A percentile compares a stretch with the other conserved stretches of the same genome.
Evolutionary conservation across 1,139 yeast genomes (phyloP).

Genomic region (Diutina siamensis): DNA sequence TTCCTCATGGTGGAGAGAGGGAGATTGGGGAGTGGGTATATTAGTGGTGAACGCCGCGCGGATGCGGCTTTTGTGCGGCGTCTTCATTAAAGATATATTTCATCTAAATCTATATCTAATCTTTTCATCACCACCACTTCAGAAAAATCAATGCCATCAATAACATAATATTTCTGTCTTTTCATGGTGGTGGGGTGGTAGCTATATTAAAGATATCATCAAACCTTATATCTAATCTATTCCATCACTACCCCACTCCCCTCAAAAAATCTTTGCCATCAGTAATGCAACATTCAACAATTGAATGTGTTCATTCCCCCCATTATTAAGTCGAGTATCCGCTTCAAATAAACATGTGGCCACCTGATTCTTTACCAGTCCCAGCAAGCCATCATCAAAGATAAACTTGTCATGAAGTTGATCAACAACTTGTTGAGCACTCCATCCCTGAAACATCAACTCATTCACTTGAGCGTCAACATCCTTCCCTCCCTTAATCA

Average conservation of each 20-base stretch:
- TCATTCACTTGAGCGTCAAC: slow-evolving; percentile 41
- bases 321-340: slow-evolving; percentile 67
- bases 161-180: too few species aligned
- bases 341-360: slow-evolving; percentile 59
- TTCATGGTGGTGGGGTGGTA: too few species aligned
- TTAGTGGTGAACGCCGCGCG: too few species aligned
- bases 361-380: slow-evolving; percentile 51
- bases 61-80: too few species aligned
- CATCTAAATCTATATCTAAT: too few species aligned
- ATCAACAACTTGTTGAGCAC: slow-evolving; percentile 66
- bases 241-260: not conserved
- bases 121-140: too few species aligned
- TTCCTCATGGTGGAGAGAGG: not conserved
- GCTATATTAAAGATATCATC: too few species aligned
- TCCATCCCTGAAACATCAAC: slow-evolving; percentile 69
- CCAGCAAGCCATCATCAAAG: slow-evolving; percentile 40
- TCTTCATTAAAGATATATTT: too few species aligned
- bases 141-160: too few species aligned
- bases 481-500: slow-evolving; percentile 20
- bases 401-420: slow-evolving; percentile 73
- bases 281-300: slow-evolving; percentile 58
- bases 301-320: slow-evolving; percentile 86
- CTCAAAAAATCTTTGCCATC: slow-evolving; percentile 29
- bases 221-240: too few species aligned
- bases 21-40: too few species aligned